Base-by-base conservation (phyloP, 106 monocot species). In the Dendrobium huoshanense region DNA sequence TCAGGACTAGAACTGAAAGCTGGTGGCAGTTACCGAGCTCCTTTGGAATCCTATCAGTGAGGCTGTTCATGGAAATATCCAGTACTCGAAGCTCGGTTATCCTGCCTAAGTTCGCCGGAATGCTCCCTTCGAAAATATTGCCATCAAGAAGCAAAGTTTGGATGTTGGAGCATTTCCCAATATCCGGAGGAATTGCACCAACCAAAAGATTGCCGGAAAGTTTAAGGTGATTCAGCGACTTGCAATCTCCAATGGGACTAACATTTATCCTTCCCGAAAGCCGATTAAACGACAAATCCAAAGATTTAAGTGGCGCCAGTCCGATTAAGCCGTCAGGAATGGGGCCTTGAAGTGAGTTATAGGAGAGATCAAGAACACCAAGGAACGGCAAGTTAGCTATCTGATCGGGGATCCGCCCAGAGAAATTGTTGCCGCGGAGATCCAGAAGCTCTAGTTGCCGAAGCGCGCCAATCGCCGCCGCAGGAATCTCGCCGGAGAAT, bases 11-110 rank as follows among this genome's bases (percentile, higher is more conserved):
- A 61, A 82, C 83, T 4, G 87, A 83, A 11, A 92, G 89, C 5
- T 83, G 73, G 25, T 20, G 19, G 82, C 89, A 91, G 31, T 43
- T 68, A 15, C 79, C 80, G n/a, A 91, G 84, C 83, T 91, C 87
- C 19, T 31, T 31, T 7, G 91, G 91, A 48, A 91, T 81, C 31
- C 78, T 81, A 2, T 56, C 83, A 1, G 91, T 92, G 67, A 92
- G 88, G 74, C 91, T 89, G 56, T 91, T 91, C 56, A 76, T 67
- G 17, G 91, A 91, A 16, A 91, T 83, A 73, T 91, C 91, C 3
- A 91, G 85, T 49, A 85, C 41, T 4, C 80, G 83, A 15, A 91
- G 88, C 33, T 48, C 68, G 5, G 40, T 2, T 41, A 89, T 4
- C 67, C 65, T 48, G 11, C 87, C 91, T 6, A 89, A 56, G 5